Evolutionary conservation across 2,329 filamentous ascomycete genomes (phyloP).

Genomic region (Chrysosporium keratinophilum): DNA sequence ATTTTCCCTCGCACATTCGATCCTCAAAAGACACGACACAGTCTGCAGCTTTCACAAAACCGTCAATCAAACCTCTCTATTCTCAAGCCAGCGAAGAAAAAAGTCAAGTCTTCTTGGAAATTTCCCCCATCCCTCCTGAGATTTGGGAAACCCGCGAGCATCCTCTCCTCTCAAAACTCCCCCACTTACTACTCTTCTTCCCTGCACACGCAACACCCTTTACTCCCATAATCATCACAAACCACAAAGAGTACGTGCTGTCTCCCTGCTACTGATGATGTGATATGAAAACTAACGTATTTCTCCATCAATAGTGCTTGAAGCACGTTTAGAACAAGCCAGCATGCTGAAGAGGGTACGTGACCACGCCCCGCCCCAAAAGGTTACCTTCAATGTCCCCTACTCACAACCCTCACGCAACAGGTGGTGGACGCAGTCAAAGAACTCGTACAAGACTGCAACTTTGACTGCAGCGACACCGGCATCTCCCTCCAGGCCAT

Average conservation of each 20-base stretch:
- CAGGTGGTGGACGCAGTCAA: constrained; percentile 98
- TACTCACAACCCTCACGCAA: background rate
- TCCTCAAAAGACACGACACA: background rate
- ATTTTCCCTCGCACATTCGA: background rate
- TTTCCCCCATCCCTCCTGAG: background rate
- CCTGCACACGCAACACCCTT: background rate
- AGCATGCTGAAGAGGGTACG: constrained; percentile 85
- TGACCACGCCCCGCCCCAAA: constrained; percentile 15
- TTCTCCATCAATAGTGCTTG: constrained; percentile 55
- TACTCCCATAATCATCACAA: background rate
- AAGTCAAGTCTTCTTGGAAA: background rate
- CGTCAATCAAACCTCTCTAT: too few relatives aligned
- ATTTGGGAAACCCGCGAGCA: too few relatives aligned
- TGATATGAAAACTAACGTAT: background rate
- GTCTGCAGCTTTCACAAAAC: too few relatives aligned
- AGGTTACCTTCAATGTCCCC: background rate
- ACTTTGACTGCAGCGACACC: constrained; percentile 99
- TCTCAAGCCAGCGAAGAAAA: background rate
- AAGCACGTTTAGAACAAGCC: constrained; percentile 94
- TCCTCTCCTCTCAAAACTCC: background rate
- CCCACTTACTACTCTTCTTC: background rate
- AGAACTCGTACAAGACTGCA: constrained; percentile 98
- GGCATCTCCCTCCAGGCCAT: constrained; percentile 97
- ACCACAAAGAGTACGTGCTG: constrained; percentile 5
- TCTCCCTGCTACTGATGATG: background rate